Conservation (phyloP, 2,329 filamentous ascomycete species). For the Hypoxylon sp. region DNA sequence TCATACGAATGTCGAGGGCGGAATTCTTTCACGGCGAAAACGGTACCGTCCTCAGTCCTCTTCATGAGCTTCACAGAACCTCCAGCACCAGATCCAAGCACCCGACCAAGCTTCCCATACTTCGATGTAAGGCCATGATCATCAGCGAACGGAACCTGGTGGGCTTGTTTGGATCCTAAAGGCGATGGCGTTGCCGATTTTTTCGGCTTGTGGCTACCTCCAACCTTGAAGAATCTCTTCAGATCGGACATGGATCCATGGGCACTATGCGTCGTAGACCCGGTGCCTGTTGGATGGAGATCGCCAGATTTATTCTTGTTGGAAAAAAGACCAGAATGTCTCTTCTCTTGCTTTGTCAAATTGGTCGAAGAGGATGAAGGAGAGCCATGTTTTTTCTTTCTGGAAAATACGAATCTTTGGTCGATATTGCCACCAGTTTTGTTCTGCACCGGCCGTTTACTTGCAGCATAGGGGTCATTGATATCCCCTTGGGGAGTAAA, state of each 20-base stretch:
- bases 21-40: conserved; percentile 98
- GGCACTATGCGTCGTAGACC: conserved; percentile 66
- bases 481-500: conserved; percentile 84
- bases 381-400: conserved; percentile 77
- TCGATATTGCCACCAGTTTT: conserved; percentile 77
- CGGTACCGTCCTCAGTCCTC: conserved; percentile 89
- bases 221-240: conserved; percentile 95
- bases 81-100: conserved; percentile 92
- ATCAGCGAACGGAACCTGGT: conserved; percentile 89
- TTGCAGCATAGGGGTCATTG: conserved; percentile 90
- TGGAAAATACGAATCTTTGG: conserved; percentile 85
- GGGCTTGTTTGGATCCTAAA: conserved; percentile 63
- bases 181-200: conserved; percentile 75
- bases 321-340: conserved; percentile 63
- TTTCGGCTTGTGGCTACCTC: conserved; percentile 78
- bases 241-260: conserved; percentile 93
- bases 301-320: conserved; percentile 60
- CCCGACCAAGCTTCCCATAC: conserved; percentile 95
- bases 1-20: conserved; percentile 92
- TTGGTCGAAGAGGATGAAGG: conserved; percentile 67
- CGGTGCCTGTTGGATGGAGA: conserved; percentile 62
- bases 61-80: conserved; percentile 96
- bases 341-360: conserved; percentile 68
- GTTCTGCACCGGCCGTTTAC: conserved; percentile 79
- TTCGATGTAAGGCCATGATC: conserved; percentile 92